phyloP scores from a whole-genome alignment of 371 early-diverging fungal genomes.

The Lichtheimia corymbifera region DNA sequence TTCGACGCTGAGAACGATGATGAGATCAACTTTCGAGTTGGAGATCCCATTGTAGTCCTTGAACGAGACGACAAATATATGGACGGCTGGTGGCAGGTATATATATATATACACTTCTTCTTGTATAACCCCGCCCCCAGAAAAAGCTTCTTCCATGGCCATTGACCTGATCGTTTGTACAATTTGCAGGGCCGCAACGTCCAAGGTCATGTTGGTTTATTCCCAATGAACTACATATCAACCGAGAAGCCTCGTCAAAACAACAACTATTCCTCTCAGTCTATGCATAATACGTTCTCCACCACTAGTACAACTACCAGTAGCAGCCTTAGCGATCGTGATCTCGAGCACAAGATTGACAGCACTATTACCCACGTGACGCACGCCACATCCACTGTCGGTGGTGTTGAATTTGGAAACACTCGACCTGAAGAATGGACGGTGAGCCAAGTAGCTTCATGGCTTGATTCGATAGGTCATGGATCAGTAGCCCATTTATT shows the following conservation, averaged over 20 bases:
- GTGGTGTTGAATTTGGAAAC: background rate
- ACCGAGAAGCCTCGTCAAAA: constrained; percentile 30
- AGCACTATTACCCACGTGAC: constrained; percentile 19
- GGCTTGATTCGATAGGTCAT: constrained; percentile 57
- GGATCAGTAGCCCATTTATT: constrained; percentile 56
- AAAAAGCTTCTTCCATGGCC: no score
- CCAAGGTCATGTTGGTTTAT: constrained; percentile 71
- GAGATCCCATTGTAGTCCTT: constrained; percentile 73
- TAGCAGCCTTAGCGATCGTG: constrained; percentile 8
- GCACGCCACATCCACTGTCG: no score
- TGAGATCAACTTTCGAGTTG: constrained; percentile 70
- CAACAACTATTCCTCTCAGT: constrained; percentile 19
- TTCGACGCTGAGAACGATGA: constrained; percentile 75
- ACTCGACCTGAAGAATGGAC: constrained; percentile 39
- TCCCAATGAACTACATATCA: constrained; percentile 73
- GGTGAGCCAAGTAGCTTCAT: constrained; percentile 42
- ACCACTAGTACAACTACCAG: constrained; percentile 9
- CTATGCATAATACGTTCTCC: constrained; percentile 10
- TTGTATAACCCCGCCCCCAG: constrained; percentile 1
- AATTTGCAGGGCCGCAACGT: constrained; percentile 51
- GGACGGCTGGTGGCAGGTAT: constrained; percentile 88
- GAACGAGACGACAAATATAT: constrained; percentile 77
- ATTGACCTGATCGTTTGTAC: background rate
- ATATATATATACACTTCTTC: constrained; percentile 10
- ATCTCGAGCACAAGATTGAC: constrained; percentile 35